Evolutionary conservation across 2,329 filamentous ascomycete genomes (phyloP).

Genomic region (Hymenoscyphus scutula): DNA sequence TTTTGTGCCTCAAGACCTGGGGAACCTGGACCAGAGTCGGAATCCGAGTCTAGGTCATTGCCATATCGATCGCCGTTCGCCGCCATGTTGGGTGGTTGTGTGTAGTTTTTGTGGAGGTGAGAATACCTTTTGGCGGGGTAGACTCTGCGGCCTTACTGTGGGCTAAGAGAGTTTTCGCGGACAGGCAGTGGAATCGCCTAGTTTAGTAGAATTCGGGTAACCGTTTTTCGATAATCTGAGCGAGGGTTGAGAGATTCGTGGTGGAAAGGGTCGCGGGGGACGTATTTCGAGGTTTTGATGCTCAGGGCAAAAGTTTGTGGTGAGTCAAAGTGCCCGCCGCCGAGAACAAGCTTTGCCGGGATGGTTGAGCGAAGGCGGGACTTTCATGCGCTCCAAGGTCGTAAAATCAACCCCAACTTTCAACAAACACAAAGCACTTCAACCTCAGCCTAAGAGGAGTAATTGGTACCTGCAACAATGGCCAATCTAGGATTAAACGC

Average conservation of each 20-base stretch:
- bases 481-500: slow-evolving; percentile 26
- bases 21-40: slow-evolving; percentile 56
- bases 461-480: slow-evolving; percentile 23
- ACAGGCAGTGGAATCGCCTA: not conserved
- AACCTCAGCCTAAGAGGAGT: not conserved
- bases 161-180: not conserved
- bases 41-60: slow-evolving; percentile 73
- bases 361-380: not conserved
- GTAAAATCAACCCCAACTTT: not conserved
- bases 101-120: slow-evolving; percentile 16
- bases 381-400: not conserved
- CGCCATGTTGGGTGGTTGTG: slow-evolving; percentile 34
- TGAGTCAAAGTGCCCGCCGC: slow-evolving; percentile 1
- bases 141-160: slow-evolving; percentile 2
- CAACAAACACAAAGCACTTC: not conserved
- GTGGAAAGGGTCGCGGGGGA: not conserved
- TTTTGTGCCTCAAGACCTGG: slow-evolving; percentile 45
- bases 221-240: not conserved
- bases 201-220: not conserved
- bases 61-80: slow-evolving; percentile 60
- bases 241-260: not conserved
- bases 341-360: not conserved
- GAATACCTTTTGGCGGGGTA: slow-evolving; percentile 16
- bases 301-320: slow-evolving; percentile 1
- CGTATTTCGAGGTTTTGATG: slow-evolving; percentile 5